A percentile compares a stretch with the other conserved stretches of the same genome.
Evolutionary conservation across 768 basidiomycete species (phyloP).

Genomic region (Rubroboletus satanas): DNA sequence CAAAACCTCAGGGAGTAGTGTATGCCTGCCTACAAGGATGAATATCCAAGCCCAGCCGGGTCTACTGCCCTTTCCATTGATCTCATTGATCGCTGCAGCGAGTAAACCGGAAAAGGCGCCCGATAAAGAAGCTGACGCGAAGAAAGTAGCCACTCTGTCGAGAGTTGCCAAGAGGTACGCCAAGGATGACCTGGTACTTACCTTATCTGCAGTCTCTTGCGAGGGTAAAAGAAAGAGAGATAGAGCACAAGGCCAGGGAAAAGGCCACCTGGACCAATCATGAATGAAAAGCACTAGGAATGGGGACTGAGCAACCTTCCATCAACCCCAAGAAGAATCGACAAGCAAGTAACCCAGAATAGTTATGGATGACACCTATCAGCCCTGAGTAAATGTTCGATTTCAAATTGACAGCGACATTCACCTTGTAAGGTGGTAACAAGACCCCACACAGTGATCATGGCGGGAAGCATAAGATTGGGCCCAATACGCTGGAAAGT

Average conservation of each 20-base stretch:
- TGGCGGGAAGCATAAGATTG: constrained; percentile 56
- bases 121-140: constrained; percentile 47
- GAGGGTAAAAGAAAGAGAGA: constrained; percentile 47
- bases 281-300: neutral
- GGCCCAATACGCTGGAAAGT: constrained; percentile 41
- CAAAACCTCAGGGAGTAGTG: neutral
- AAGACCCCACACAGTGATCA: constrained; percentile 69
- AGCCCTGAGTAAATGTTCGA: neutral
- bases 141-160: constrained; percentile 37
- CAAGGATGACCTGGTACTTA: neutral
- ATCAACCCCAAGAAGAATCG: constrained; percentile 50
- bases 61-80: constrained; percentile 48
- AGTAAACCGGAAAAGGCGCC: constrained; percentile 64
- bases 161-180: neutral
- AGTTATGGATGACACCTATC: constrained; percentile 44
- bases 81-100: constrained; percentile 52
- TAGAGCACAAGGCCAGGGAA: constrained; percentile 57
- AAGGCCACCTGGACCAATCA: constrained; percentile 42
- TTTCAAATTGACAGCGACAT: neutral
- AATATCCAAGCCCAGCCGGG: constrained; percentile 64
- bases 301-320: constrained; percentile 41
- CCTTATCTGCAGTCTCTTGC: constrained; percentile 26
- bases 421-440: constrained; percentile 58
- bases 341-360: constrained; percentile 49
- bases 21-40: constrained; percentile 36